Conservation (phyloP, 345 rosid species). For the Excoecaria agallocha region DNA sequence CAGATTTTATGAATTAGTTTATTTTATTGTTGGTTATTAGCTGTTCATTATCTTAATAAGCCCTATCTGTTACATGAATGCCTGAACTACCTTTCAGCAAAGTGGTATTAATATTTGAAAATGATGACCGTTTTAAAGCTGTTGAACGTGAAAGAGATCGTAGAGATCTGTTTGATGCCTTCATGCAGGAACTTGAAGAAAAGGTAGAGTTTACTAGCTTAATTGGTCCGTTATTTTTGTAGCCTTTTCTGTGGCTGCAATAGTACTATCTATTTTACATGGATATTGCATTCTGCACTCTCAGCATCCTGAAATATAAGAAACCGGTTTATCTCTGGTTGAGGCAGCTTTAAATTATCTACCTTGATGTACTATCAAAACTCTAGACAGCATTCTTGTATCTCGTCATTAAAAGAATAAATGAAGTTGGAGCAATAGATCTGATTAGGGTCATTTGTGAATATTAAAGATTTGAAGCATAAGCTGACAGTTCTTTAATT, state of each 20-base stretch:
- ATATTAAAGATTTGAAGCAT: background rate
- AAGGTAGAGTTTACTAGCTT: slow-evolving; percentile 47
- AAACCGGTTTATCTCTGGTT: background rate
- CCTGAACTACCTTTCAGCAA: slow-evolving; percentile 56
- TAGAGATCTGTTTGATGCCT: slow-evolving; percentile 71
- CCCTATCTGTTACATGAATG: slow-evolving; percentile 23
- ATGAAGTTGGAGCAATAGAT: background rate
- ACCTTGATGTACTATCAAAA: background rate
- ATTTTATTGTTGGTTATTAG: background rate
- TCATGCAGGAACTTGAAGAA: slow-evolving; percentile 59
- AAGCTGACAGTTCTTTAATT: slow-evolving; percentile 20
- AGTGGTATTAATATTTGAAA: slow-evolving; percentile 63
- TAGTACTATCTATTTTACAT: background rate
- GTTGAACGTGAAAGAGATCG: slow-evolving; percentile 91
- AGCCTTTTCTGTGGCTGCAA: background rate
- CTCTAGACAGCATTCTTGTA: background rate
- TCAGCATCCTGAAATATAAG: background rate
- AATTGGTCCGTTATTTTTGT: background rate
- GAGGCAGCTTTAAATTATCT: background rate
- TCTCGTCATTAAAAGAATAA: background rate
- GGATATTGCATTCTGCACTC: background rate
- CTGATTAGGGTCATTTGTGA: background rate
- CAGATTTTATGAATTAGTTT: background rate
- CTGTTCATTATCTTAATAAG: slow-evolving; percentile 10
- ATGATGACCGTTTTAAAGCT: slow-evolving; percentile 82